Percentiles rank a stretch among this genome's conserved stretches.
Evolutionary conservation across 2,329 filamentous ascomycete genomes (phyloP).

Genomic region (Berkeleyomyces rouxiae): DNA sequence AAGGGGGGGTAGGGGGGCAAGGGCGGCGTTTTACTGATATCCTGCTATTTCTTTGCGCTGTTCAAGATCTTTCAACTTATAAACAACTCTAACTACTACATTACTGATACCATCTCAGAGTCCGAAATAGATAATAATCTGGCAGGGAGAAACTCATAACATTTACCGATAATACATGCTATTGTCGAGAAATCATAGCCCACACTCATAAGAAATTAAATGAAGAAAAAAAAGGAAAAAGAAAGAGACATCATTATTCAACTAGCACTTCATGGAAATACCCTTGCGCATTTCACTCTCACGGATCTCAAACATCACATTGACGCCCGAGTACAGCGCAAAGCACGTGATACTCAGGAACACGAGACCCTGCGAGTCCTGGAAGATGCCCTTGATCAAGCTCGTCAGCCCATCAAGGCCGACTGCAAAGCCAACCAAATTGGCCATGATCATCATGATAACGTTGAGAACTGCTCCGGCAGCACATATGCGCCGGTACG

Average conservation of each 20-base stretch:
- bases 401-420: slow-evolving; percentile 74
- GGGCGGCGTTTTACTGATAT: background rate
- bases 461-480: slow-evolving; percentile 69
- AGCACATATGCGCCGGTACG: slow-evolving; percentile 67
- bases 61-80: background rate
- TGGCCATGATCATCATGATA: slow-evolving; percentile 90
- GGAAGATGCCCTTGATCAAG: slow-evolving; percentile 58
- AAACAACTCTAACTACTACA: too few species aligned
- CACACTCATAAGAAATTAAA: background rate
- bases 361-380: slow-evolving; percentile 51
- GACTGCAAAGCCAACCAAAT: slow-evolving; percentile 86
- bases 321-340: slow-evolving; percentile 68
- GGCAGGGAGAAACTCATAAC: background rate
- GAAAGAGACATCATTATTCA: background rate
- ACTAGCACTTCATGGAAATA: slow-evolving; percentile 55
- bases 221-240: background rate
- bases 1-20: background rate
- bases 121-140: background rate
- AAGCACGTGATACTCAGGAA: slow-evolving; percentile 58
- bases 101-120: background rate
- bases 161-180: background rate
- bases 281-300: slow-evolving; percentile 71
- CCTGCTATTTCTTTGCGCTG: background rate
- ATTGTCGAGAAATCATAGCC: background rate
- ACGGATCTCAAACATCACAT: slow-evolving; percentile 93